These are phyloP conservation scores for Mycena alexandri DNA, from an alignment of 768 basidiomycete genomes.

Conservation along the genomic window DNA sequence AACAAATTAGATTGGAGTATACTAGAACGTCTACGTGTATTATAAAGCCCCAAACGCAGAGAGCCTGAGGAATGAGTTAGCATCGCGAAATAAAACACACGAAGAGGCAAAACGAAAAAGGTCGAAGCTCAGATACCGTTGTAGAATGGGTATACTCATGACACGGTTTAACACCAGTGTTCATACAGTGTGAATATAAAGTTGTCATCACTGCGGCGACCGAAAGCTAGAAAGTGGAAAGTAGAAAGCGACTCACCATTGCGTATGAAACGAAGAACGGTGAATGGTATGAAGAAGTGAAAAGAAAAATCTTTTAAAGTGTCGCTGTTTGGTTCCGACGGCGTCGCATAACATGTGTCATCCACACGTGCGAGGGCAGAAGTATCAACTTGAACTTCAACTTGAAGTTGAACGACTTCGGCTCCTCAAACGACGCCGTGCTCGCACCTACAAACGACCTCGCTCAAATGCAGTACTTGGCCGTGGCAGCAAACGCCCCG, in stretches of 20 bases:
- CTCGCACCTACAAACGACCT: no score
- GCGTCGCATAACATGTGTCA: not conserved
- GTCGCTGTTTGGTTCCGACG: not conserved
- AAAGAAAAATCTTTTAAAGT: constrained; percentile 25
- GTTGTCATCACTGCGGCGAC: constrained; percentile 63
- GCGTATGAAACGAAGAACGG: not conserved
- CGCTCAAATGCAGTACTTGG: no score
- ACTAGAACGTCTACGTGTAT: constrained; percentile 13
- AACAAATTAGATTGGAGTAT: constrained; percentile 11
- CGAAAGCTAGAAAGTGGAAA: constrained; percentile 19
- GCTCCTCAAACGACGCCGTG: no score
- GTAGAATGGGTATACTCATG: constrained; percentile 72
- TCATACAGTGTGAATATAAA: constrained; percentile 86
- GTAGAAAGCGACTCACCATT: constrained; percentile 44
- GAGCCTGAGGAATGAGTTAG: constrained; percentile 32
- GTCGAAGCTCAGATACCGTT: constrained; percentile 83
- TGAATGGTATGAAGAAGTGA: no score
- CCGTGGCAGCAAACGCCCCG: not conserved
- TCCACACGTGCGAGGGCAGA: constrained; percentile 9
- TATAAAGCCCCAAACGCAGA: not conserved
- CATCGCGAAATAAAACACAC: constrained; percentile 22
- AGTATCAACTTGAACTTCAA: no score
- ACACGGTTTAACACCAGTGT: constrained; percentile 58
- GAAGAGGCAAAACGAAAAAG: constrained; percentile 31
- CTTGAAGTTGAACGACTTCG: not conserved